Percentiles rank a stretch among this genome's conserved stretches.
phyloP scores from a whole-genome alignment of 2,329 filamentous ascomycete species.

The Trichophyton benhamiae region DNA sequence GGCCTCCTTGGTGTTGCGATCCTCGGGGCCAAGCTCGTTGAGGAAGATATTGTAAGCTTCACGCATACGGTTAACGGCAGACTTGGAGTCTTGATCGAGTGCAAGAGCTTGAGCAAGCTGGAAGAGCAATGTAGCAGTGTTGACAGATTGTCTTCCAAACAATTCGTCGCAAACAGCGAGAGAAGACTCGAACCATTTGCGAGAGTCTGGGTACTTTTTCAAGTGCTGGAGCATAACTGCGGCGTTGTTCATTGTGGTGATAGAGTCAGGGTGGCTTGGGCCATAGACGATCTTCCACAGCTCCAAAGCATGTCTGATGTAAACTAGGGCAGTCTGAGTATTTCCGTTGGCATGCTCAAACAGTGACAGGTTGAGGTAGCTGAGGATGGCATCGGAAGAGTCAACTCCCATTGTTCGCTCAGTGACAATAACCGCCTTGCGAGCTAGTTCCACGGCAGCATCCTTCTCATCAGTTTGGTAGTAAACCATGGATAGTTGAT shows the following conservation, averaged over 20 bases:
- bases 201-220: slow-evolving; percentile 88
- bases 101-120: slow-evolving; percentile 92
- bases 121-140: slow-evolving; percentile 89
- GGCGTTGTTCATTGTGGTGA: slow-evolving; percentile 97
- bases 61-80: slow-evolving; percentile 82
- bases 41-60: slow-evolving; percentile 96
- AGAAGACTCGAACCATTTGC: slow-evolving; percentile 92
- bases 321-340: slow-evolving; percentile 73
- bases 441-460: slow-evolving; percentile 83
- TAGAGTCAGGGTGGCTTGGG: slow-evolving; percentile 84
- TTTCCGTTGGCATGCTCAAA: slow-evolving; percentile 90
- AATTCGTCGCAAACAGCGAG: slow-evolving; percentile 78
- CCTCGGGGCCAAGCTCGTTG: slow-evolving; percentile 68
- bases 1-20: slow-evolving; percentile 96
- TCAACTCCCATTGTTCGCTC: slow-evolving; percentile 91
- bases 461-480: slow-evolving; percentile 98
- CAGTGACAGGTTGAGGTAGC: slow-evolving; percentile 88
- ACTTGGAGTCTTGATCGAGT: slow-evolving; percentile 89
- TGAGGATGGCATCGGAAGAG: slow-evolving; percentile 82
- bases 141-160: slow-evolving; percentile 80
- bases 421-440: slow-evolving; percentile 91
- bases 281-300: slow-evolving; percentile 98
- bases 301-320: slow-evolving; percentile 83
- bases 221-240: slow-evolving; percentile 96
- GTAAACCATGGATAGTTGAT: slow-evolving; percentile 88